Base-by-base conservation (phyloP, 345 rosid genomes). In the Cardiospermum halicacabum region DNA sequence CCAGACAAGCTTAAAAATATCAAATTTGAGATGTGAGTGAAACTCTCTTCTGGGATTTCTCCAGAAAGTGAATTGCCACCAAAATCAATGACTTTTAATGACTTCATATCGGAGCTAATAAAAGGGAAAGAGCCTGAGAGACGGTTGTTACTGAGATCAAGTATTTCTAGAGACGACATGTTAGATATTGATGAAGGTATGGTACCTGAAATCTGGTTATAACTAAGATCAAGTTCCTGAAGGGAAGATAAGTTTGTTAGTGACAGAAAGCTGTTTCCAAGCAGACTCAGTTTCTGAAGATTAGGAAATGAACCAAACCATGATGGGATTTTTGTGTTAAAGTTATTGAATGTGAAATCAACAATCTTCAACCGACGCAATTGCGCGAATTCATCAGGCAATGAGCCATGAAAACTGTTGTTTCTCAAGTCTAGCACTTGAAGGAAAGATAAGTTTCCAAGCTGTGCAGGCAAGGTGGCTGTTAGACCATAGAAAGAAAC, bases 401-500 rank as follows among this genome's bases (percentile, higher is more conserved):
- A 32, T 53, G 45, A 1, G 26, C 66, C 72, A 5, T 54, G 60
- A 11, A 69, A 65, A 5, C 40, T 50, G 26, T 73, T 73, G 65
- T 67, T 50, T 25, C 18, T 1, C 19, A 68, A 3, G 5, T 5
- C 1, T 21, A 74, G 15, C 39, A 18, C 0, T 34, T n/a, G 0
- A n/a, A 74, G 57, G 22, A 55, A 60, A 1, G 67, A 65, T 1
- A 70, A 16, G n/a, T 62, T 70, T 7, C 74, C 74, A 1, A 61
- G 5, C 3, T 64, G 59, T 2, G 72, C 59, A 21, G 79, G 69
- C 10, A 75, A 13, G 48, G 67, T 75, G 39, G 75, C 72, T 4
- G 24, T 3, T 13, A 62, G 63, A 62, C 15, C 53, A 69, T 70
- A 43, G 50, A 12, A 62, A 0, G 75, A n/a, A 49, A 75, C 63